Percentiles rank a stretch among this genome's conserved stretches.
Evolutionary conservation across 352 stramenopile species (phyloP).

Genomic region (Globisporangium yorkense): DNA sequence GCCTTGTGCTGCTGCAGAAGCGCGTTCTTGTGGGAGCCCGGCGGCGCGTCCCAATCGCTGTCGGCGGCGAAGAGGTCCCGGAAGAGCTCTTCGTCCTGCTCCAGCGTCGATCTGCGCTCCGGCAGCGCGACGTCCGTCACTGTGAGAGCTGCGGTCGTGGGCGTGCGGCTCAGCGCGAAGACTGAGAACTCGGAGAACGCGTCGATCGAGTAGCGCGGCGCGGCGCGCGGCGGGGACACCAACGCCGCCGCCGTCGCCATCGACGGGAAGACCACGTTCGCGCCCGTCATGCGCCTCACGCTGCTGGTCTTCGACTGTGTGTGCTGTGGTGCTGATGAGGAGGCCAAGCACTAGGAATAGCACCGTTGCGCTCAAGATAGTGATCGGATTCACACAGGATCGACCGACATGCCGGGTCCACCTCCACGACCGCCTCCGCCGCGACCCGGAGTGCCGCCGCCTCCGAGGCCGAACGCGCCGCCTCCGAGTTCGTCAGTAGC

Average conservation of each 20-base stretch:
- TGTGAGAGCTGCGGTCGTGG: neutral
- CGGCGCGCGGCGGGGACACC: conserved; percentile 1
- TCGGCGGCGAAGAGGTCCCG: conserved; percentile 50
- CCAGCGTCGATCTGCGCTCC: conserved; percentile 11
- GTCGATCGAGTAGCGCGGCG: conserved; percentile 39
- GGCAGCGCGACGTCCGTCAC: conserved; percentile 7
- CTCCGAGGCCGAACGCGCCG: conserved; percentile 7
- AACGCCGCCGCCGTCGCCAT: neutral
- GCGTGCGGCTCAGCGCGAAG: conserved; percentile 27
- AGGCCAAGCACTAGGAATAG: neutral
- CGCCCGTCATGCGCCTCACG: conserved; percentile 7
- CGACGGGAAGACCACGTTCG: conserved; percentile 13
- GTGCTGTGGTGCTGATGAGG: neutral
- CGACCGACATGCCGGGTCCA: conserved; percentile 1
- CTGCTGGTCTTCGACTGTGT: neutral
- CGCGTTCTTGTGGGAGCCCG: neutral
- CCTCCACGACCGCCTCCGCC: conserved; percentile 16
- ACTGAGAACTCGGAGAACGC: conserved; percentile 50
- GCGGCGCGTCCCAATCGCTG: conserved; percentile 15
- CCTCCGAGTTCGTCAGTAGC: neutral
- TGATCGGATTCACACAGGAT: neutral
- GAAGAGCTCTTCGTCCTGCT: conserved; percentile 65
- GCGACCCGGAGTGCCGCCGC: conserved; percentile 18
- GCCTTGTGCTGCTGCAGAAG: conserved; percentile 2
- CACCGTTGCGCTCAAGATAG: neutral